These are phyloP conservation scores for Pichia sp. DNA, from an alignment of 1,139 yeast genomes.

Conservation along the genomic window DNA sequence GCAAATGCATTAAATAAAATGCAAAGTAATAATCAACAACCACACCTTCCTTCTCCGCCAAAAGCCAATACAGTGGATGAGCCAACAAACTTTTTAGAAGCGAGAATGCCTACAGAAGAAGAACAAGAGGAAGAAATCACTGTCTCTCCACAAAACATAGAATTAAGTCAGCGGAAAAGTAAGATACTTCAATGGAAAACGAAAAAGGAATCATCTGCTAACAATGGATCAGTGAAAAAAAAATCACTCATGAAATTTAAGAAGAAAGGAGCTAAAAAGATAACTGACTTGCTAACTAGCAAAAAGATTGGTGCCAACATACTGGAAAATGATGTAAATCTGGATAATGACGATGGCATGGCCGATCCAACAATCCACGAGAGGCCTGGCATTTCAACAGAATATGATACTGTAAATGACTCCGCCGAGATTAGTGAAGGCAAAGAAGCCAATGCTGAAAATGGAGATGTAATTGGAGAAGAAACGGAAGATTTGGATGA, in stretches of 20 bases:
- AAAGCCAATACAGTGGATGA: too few species aligned
- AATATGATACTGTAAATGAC: too few species aligned
- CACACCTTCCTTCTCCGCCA: too few species aligned
- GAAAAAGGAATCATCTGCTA: not conserved
- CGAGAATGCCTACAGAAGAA: not conserved
- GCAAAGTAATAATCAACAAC: too few species aligned
- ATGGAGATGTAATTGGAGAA: slow-evolving; percentile 8
- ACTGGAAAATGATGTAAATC: slow-evolving; percentile 5
- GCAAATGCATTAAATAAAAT: too few species aligned
- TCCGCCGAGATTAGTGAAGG: too few species aligned
- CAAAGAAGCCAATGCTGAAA: too few species aligned
- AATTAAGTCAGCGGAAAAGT: not conserved
- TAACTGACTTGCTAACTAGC: not conserved
- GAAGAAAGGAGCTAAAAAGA: slow-evolving; percentile 7
- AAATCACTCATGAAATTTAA: slow-evolving; percentile 24
- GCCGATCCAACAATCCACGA: not conserved
- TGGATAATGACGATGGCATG: slow-evolving; percentile 2
- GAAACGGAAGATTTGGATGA: slow-evolving; percentile 14
- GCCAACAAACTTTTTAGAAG: too few species aligned
- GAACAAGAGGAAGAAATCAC: too few species aligned
- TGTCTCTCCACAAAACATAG: not conserved
- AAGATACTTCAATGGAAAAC: slow-evolving; percentile 7
- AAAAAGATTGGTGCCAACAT: not conserved
- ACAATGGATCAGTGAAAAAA: slow-evolving; percentile 16
- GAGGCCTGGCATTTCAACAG: not conserved